Percentiles rank a stretch among this genome's conserved stretches.
Evolutionary conservation across 306 rosid genomes (phyloP).

Genomic region (Argentina anserina): DNA sequence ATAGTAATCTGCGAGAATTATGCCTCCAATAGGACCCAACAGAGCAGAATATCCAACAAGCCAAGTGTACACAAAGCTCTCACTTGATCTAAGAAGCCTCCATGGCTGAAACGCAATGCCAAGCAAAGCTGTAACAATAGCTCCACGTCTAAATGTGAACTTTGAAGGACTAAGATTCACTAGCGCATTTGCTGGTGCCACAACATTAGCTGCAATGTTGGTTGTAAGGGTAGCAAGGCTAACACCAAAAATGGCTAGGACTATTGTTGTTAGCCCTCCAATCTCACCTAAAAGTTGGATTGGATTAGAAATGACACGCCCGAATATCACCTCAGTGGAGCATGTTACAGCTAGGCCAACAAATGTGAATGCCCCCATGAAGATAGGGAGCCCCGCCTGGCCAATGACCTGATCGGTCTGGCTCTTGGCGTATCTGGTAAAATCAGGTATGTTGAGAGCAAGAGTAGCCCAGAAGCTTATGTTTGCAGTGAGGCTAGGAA

Average conservation of each 20-base stretch:
- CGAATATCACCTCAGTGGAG: constrained; percentile 72
- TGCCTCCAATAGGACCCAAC: constrained; percentile 82
- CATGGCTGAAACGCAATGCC: constrained; percentile 90
- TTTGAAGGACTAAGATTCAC: constrained; percentile 66
- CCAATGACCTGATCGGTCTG: constrained; percentile 79
- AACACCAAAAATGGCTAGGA: constrained; percentile 68
- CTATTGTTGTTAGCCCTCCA: constrained; percentile 64
- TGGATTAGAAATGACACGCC: constrained; percentile 69
- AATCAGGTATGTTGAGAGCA: constrained; percentile 88
- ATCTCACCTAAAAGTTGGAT: constrained; percentile 66
- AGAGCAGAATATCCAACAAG: constrained; percentile 84
- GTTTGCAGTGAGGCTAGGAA: constrained; percentile 84
- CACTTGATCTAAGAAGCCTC: constrained; percentile 86
- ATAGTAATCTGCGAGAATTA: constrained; percentile 71
- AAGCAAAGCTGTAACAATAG: constrained; percentile 61
- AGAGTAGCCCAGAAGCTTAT: constrained; percentile 87
- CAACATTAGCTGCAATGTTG: constrained; percentile 89
- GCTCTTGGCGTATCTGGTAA: constrained; percentile 66
- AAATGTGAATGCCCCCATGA: constrained; percentile 85
- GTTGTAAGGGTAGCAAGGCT: constrained; percentile 78
- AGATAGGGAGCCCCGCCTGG: constrained; percentile 77
- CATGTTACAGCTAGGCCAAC: constrained; percentile 87
- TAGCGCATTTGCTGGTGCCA: constrained; percentile 90
- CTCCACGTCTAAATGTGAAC: constrained; percentile 74
- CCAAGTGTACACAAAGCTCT: constrained; percentile 91